Base-by-base conservation (phyloP, 2,329 filamentous ascomycete species). In the Cyphellophora attinorum region DNA sequence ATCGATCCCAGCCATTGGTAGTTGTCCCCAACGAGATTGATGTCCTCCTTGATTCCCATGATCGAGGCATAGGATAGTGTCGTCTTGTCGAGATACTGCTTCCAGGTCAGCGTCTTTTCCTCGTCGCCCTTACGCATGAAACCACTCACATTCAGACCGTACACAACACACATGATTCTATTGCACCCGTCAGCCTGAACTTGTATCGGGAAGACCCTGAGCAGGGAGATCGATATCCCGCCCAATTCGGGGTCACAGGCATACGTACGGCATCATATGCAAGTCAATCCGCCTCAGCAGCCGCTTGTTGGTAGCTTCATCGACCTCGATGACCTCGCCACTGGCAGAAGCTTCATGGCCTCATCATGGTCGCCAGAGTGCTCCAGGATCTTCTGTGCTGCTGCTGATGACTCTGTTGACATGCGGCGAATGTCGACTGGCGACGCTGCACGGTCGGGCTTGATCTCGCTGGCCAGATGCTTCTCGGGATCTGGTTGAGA, bases 221-320 rank as follows among this genome's bases (percentile, higher is more conserved):
- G n/a, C n/a, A n/a, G n/a, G n/a, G n/a, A n/a, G n/a, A n/a, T n/a
- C n/a, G n/a, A n/a, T n/a, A n/a, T n/a, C n/a, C n/a, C n/a, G n/a
- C n/a, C n/a, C n/a, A n/a, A n/a, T n/a, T n/a, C n/a, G n/a, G n/a
- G n/a, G n/a, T n/a, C n/a, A n/a, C n/a, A n/a, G 47, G 38, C 71
- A 76, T 48, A 77, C 61, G 43, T 76, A 56, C 0, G 72, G 74
- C 66, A 77, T 72, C 43, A 76, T 55, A 49, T 75, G 70, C 65
- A 62, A 68, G 52, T 81, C 77, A 39, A 81, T 79, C 34, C 63
- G 70, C 12, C 64, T 57, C n/a, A 80, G 49, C 11, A 81, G 50
- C n/a, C 70, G 58, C 43, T 65, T 71, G 45, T 74, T 76, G 15
- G 70, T 74, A 30, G 64, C 65, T 42, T 68, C 69, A 35, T 71